A percentile compares a stretch with the other conserved stretches of the same genome.
These are phyloP conservation scores for Pneumocystis oryctolagi DNA, from an alignment of 1,139 yeast genomes.

Conservation along the genomic window DNA sequence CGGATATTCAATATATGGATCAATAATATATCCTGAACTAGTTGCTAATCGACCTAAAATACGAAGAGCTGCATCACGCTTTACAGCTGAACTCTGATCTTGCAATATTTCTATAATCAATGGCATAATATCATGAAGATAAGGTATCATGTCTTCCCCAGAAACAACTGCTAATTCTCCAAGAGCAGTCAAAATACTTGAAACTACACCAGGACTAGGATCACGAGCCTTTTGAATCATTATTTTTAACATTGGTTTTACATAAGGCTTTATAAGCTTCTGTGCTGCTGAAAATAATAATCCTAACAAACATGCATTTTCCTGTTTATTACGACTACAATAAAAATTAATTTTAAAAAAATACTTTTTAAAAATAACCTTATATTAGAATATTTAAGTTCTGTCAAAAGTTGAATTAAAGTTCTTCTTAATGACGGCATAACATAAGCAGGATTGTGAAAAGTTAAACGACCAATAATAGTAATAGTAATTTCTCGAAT, in stretches of 20 bases:
- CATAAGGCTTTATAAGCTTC: conserved; percentile 73
- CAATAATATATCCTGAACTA: conserved; percentile 87
- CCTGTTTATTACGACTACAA: conserved; percentile 61
- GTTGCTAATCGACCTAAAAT: conserved; percentile 80
- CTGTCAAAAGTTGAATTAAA: conserved; percentile 68
- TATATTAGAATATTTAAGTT: conserved; percentile 62
- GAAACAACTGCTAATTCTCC: conserved; percentile 84
- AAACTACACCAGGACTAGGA: conserved; percentile 36
- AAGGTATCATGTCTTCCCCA: conserved; percentile 67
- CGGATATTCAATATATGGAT: conserved; percentile 84
- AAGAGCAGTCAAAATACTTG: conserved; percentile 73
- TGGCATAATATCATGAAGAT: conserved; percentile 69
- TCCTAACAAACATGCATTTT: conserved; percentile 63
- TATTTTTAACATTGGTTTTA: conserved; percentile 75
- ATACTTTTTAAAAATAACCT: neutral
- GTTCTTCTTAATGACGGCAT: conserved; percentile 84
- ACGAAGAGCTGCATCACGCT: conserved; percentile 77
- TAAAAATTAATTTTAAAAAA: neutral
- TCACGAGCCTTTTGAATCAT: conserved; percentile 65
- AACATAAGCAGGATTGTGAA: conserved; percentile 86
- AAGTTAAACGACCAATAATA: conserved; percentile 68
- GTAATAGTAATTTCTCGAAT: conserved; percentile 69
- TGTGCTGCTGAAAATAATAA: conserved; percentile 63
- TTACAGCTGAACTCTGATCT: conserved; percentile 74
- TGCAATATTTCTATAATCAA: conserved; percentile 73